Percentiles rank a stretch among this genome's conserved stretches.
phyloP scores from a whole-genome alignment of 2,329 filamentous ascomycete genomes.

The Aspergillus novoparasiticus region DNA sequence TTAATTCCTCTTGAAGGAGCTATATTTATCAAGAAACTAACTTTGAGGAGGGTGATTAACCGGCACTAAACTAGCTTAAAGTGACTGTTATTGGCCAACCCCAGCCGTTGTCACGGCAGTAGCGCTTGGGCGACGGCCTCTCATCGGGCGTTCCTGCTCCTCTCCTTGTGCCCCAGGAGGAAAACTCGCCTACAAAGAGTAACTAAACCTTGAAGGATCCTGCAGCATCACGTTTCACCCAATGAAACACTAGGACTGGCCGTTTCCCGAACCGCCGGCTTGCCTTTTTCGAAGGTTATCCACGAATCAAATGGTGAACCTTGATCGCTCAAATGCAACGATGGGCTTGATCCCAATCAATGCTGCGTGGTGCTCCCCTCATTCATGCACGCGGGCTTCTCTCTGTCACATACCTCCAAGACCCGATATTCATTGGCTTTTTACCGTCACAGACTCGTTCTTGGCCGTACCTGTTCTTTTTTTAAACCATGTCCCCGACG shows the following conservation, averaged over 20 bases:
- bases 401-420: conserved; percentile 21
- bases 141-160: conserved; percentile 9
- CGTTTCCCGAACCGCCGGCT: conserved; percentile 19
- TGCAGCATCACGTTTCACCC: conserved; percentile 3
- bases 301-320: conserved; percentile 12
- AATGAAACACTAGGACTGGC: conserved; percentile 1
- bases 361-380: conserved; percentile 11
- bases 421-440: not conserved
- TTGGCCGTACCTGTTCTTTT: conserved; percentile 17
- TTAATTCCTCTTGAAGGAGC: conserved; percentile 8
- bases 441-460: conserved; percentile 6
- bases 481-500: conserved; percentile 8
- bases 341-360: conserved; percentile 13
- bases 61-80: conserved; percentile 18
- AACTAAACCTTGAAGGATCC: conserved; percentile 11
- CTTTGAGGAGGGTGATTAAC: conserved; percentile 14
- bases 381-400: conserved; percentile 21
- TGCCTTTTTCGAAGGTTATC: conserved; percentile 18
- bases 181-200: not conserved
- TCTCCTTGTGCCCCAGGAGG: conserved; percentile 2
- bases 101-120: conserved; percentile 20
- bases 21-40: conserved; percentile 7
- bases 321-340: not conserved
- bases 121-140: conserved; percentile 15
- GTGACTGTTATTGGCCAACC: conserved; percentile 15